These are phyloP conservation scores for Platanus orientalis DNA, from an alignment of 164 flowering plant genomes.

Conservation along the genomic window DNA sequence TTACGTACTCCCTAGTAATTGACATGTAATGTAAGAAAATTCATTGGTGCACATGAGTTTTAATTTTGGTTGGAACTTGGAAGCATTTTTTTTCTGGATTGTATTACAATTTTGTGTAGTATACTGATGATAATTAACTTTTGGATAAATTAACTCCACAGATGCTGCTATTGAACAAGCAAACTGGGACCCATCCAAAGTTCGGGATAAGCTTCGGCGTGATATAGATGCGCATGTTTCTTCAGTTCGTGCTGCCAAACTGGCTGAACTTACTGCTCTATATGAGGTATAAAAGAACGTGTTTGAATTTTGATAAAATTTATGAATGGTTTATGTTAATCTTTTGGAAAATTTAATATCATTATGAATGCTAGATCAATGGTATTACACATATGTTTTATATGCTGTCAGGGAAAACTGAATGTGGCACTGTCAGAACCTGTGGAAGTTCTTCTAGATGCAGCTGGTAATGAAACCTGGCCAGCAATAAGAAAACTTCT, in stretches of 20 bases:
- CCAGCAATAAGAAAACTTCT: slow-evolving; percentile 86
- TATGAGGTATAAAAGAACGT: slow-evolving; percentile 57
- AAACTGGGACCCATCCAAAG: slow-evolving; percentile 77
- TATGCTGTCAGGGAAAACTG: slow-evolving; percentile 53
- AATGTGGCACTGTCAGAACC: slow-evolving; percentile 77
- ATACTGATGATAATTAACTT: slow-evolving; percentile 10
- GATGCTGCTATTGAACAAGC: slow-evolving; percentile 65
- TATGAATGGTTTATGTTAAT: neutral
- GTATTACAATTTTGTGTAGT: too few relatives aligned
- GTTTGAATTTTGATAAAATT: neutral
- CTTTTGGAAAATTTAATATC: too few relatives aligned
- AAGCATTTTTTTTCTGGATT: too few relatives aligned
- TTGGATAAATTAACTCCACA: slow-evolving; percentile 29
- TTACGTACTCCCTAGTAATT: too few relatives aligned
- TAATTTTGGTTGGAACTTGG: too few relatives aligned
- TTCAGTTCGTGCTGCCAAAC: slow-evolving; percentile 66
- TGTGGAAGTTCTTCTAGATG: slow-evolving; percentile 87
- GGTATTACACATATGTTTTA: too few relatives aligned
- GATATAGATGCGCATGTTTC: slow-evolving; percentile 87
- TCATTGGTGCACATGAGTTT: too few relatives aligned
- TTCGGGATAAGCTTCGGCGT: slow-evolving; percentile 73
- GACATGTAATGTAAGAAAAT: too few relatives aligned
- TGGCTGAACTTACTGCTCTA: slow-evolving; percentile 59
- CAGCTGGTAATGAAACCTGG: slow-evolving; percentile 85
- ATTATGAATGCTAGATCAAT: too few relatives aligned